Evolutionary conservation across 2,329 filamentous ascomycete species (phyloP).

Genomic region (Simplicillium aogashimaense): DNA sequence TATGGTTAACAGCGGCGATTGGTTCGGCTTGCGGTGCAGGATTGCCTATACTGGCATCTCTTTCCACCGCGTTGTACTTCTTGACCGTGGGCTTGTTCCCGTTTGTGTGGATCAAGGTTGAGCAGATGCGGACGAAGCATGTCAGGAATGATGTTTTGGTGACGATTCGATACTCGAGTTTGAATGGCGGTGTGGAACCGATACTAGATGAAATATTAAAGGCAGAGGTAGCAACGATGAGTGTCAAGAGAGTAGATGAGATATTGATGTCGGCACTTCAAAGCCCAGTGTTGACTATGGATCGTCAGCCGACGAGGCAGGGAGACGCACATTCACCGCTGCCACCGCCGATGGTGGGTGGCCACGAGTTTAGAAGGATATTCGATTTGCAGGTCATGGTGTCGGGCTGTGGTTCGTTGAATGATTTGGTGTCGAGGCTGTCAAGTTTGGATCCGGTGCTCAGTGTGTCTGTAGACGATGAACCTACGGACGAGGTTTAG

Average conservation of each 20-base stretch:
- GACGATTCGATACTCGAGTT: slow-evolving; percentile 1
- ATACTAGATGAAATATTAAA: slow-evolving; percentile 1
- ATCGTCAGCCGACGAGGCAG: background rate
- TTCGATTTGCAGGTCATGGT: slow-evolving; percentile 1
- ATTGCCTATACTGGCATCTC: background rate
- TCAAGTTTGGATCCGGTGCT: background rate
- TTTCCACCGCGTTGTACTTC: background rate
- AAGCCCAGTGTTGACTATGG: background rate
- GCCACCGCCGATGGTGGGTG: slow-evolving; percentile 1
- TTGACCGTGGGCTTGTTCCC: background rate
- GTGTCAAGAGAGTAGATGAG: slow-evolving; percentile 1
- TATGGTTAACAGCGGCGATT: slow-evolving; percentile 1
- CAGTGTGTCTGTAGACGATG: background rate
- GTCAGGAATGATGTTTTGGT: background rate
- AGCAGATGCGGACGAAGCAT: background rate
- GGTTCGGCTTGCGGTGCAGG: background rate
- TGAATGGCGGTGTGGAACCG: background rate
- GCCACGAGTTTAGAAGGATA: background rate
- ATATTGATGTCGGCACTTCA: slow-evolving; percentile 1
- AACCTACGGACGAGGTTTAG: background rate
- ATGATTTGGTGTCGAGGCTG: background rate
- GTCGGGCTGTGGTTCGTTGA: background rate
- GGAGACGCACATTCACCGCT: background rate
- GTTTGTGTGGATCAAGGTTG: background rate
- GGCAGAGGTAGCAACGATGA: background rate